A percentile compares a stretch with the other conserved stretches of the same genome.
Conservation (phyloP, 106 monocot genomes). For the Dendrobium nobile region DNA sequence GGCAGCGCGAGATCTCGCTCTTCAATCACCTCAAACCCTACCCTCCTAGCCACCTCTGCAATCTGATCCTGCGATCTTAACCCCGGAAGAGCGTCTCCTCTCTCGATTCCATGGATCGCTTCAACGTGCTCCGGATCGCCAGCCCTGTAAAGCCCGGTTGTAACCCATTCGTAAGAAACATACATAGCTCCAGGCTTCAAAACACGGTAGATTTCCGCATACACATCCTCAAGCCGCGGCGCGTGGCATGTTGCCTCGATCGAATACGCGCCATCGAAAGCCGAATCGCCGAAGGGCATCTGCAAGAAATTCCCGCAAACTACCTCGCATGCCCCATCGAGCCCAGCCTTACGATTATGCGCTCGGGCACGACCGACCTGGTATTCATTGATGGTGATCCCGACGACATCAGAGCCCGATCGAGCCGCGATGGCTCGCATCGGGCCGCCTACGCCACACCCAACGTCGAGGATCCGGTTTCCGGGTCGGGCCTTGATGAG, state of each 20-base stretch:
- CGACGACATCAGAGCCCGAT: slow-evolving; percentile 47
- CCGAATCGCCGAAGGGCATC: slow-evolving; percentile 26
- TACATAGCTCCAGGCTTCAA: slow-evolving; percentile 52
- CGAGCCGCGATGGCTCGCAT: slow-evolving; percentile 76
- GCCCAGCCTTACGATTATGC: slow-evolving; percentile 27
- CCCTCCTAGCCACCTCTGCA: slow-evolving; percentile 32
- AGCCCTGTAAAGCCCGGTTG: slow-evolving; percentile 35
- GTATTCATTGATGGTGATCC: slow-evolving; percentile 89
- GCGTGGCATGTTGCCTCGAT: slow-evolving; percentile 39
- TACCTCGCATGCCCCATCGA: slow-evolving; percentile 25
- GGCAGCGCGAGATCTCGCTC: slow-evolving; percentile 53
- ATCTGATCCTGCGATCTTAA: slow-evolving; percentile 50
- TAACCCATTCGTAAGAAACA: slow-evolving; percentile 80
- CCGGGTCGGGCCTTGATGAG: slow-evolving; percentile 40
- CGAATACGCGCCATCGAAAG: slow-evolving; percentile 29
- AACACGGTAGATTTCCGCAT: slow-evolving; percentile 53
- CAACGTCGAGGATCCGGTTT: slow-evolving; percentile 49
- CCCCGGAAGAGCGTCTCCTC: slow-evolving; percentile 65
- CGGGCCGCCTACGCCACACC: slow-evolving; percentile 82
- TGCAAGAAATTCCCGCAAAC: slow-evolving; percentile 31
- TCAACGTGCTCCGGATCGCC: slow-evolving; percentile 51
- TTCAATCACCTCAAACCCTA: slow-evolving; percentile 52
- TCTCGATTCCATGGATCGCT: slow-evolving; percentile 59
- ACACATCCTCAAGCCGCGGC: slow-evolving; percentile 52
- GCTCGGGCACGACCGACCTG: slow-evolving; percentile 54